phyloP scores from a whole-genome alignment of 73 alveolate genomes.

The Breviolum minutum region DNA sequence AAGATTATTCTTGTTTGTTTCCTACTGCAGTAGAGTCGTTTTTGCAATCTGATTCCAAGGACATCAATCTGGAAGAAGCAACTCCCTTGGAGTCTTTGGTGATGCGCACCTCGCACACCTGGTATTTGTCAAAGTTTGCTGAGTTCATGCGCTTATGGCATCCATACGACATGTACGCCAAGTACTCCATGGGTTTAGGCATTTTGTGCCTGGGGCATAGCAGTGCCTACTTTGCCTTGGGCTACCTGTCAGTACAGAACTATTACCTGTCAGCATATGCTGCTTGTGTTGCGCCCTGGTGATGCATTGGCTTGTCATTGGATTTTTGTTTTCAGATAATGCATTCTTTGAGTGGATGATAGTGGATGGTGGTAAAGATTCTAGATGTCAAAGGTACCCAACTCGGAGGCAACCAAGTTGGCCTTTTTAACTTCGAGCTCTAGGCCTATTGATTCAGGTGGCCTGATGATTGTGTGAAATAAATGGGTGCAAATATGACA shows the following conservation, averaged over 20 bases:
- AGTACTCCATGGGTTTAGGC: slow-evolving; percentile 88
- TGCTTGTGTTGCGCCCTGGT: background rate
- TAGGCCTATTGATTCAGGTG: too few relatives aligned
- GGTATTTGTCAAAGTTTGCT: slow-evolving; percentile 82
- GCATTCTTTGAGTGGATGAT: background rate
- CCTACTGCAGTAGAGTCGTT: too few relatives aligned
- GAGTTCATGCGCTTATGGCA: slow-evolving; percentile 88
- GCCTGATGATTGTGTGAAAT: too few relatives aligned
- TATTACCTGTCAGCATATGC: background rate
- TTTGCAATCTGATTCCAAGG: background rate
- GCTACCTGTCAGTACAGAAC: slow-evolving; percentile 49
- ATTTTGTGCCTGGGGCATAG: slow-evolving; percentile 77
- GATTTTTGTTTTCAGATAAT: background rate
- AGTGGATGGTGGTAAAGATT: background rate
- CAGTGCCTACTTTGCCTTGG: slow-evolving; percentile 93
- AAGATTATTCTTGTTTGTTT: too few relatives aligned
- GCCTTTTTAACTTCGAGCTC: too few relatives aligned
- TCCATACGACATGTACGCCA: slow-evolving; percentile 63
- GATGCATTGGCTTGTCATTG: background rate
- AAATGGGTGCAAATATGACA: background rate
- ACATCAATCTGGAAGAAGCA: slow-evolving; percentile 48
- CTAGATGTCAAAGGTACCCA: background rate
- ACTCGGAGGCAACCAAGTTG: background rate
- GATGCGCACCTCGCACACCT: slow-evolving; percentile 69
- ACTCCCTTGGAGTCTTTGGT: slow-evolving; percentile 29